Percentiles rank a stretch among this genome's conserved stretches.
phyloP scores from a whole-genome alignment of 306 rosid genomes.

The Cicer chorassanicum region DNA sequence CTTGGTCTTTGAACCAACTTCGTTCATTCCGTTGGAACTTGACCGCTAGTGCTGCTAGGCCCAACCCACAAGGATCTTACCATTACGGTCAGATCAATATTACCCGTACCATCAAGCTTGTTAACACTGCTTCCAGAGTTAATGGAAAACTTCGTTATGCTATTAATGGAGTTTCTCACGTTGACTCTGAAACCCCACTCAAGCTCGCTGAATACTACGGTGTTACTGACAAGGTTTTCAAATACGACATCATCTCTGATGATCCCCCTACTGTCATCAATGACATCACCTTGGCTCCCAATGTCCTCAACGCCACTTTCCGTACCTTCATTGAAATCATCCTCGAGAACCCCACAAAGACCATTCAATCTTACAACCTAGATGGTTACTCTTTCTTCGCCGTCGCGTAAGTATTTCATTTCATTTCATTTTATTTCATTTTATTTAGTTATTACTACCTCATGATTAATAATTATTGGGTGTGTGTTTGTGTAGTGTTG shows the following conservation, averaged over 20 bases:
- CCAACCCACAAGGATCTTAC: slow-evolving; percentile 92
- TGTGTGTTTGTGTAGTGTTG: slow-evolving; percentile 34
- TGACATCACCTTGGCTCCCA: slow-evolving; percentile 42
- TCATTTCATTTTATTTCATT: neutral
- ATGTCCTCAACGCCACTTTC: slow-evolving; percentile 58
- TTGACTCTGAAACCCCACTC: slow-evolving; percentile 63
- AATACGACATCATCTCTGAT: slow-evolving; percentile 55
- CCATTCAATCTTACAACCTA: slow-evolving; percentile 71
- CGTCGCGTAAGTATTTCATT: slow-evolving; percentile 40
- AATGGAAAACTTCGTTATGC: slow-evolving; percentile 73
- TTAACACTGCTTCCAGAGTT: slow-evolving; percentile 47
- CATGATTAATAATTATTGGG: neutral
- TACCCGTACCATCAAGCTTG: slow-evolving; percentile 72
- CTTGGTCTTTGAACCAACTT: slow-evolving; percentile 88
- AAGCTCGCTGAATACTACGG: slow-evolving; percentile 80
- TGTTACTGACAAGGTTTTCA: slow-evolving; percentile 57
- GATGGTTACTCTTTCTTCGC: slow-evolving; percentile 74
- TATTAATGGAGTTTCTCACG: slow-evolving; percentile 73
- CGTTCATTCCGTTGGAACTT: slow-evolving; percentile 91
- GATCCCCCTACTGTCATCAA: neutral
- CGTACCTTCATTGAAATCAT: slow-evolving; percentile 71
- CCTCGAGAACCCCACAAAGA: slow-evolving; percentile 78
- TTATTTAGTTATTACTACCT: no score
- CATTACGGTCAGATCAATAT: slow-evolving; percentile 81
- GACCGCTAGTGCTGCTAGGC: slow-evolving; percentile 89